Evolutionary conservation across 768 basidiomycete species (phyloP), one percentile per base, ranked within the genome.

Genomic region (Panaeolus papilionaceus): DNA sequence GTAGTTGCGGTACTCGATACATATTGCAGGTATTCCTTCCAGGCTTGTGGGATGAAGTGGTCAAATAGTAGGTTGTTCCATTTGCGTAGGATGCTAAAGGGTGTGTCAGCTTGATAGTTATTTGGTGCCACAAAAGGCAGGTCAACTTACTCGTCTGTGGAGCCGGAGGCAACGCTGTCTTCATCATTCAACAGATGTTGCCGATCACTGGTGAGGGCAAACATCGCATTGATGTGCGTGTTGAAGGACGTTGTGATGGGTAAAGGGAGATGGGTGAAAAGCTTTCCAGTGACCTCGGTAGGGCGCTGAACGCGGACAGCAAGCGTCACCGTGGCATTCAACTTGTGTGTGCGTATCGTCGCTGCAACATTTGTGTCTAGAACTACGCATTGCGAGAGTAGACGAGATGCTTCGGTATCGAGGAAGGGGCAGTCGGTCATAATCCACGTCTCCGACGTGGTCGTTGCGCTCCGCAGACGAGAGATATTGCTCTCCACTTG

Each of bases 21-120:
- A 6, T 83, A 67, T 14, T 73, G 72, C 0, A 86, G 71, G 0
- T 85, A 70, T 0, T 61, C 64, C 12, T 74, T 74, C 85, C 84
- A 86, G 3, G 82, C 79, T n/a, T 73, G 70, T 0, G 86, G 85
- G 18, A 86, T 80, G 67, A 82, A 83, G 2, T 72, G 68, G 7
- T 82, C 74, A 65, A 86, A 86, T 0, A 86, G 70, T 6, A 84
- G 69, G 9, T 70, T 72, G 67, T 87, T 87, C 86, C 86, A 87
- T 70, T 80, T 78, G 1, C 84, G 76, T 7, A 83, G 72, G 8
- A 83, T 73, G 33, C 86, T 87, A 66, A 26, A 63, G n/a, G 1
- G n/a, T 42, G 11, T 3, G 2, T 42, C 16, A 45, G 16, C 20
- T 45, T 49, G 23, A 61, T 44, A 39, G 38, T 14, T 45, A 45